These are phyloP conservation scores for Fusarium succisae DNA, from an alignment of 2,329 filamentous ascomycete species.

Conservation along the genomic window DNA sequence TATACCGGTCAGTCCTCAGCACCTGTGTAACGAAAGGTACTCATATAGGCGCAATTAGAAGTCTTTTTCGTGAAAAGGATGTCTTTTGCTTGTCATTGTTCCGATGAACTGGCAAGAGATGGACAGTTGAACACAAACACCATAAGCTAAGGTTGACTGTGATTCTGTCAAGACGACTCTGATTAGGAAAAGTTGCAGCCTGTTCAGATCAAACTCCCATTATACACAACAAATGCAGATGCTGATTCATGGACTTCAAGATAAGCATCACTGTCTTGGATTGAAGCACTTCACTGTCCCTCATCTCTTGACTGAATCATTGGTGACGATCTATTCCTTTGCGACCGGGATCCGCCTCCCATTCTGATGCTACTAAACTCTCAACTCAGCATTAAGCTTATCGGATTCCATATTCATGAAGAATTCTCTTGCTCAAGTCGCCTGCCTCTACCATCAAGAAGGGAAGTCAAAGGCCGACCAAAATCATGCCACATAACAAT, in stretches of 20 bases:
- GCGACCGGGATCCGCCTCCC: accelerated
- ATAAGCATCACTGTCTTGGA: background rate
- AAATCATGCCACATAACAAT: accelerated
- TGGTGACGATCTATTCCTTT: accelerated
- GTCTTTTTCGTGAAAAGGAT: accelerated
- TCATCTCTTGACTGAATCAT: accelerated
- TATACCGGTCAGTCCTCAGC: background rate
- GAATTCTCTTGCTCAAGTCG: accelerated
- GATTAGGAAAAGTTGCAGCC: background rate
- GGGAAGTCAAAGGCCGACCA: accelerated
- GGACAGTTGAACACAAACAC: background rate
- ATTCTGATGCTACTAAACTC: background rate
- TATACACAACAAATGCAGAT: no score
- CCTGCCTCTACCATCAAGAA: accelerated
- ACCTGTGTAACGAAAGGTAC: background rate
- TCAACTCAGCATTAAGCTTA: no score
- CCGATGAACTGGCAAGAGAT: background rate
- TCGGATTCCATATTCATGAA: accelerated
- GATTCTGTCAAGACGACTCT: no score
- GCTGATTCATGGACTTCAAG: accelerated
- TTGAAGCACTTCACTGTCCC: background rate
- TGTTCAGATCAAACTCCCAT: accelerated
- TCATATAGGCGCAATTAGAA: background rate
- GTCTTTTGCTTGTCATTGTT: no score
- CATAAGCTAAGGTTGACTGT: no score